These are phyloP conservation scores for Tulasnella sp. DNA, from an alignment of 768 basidiomycete genomes.

Conservation along the genomic window DNA sequence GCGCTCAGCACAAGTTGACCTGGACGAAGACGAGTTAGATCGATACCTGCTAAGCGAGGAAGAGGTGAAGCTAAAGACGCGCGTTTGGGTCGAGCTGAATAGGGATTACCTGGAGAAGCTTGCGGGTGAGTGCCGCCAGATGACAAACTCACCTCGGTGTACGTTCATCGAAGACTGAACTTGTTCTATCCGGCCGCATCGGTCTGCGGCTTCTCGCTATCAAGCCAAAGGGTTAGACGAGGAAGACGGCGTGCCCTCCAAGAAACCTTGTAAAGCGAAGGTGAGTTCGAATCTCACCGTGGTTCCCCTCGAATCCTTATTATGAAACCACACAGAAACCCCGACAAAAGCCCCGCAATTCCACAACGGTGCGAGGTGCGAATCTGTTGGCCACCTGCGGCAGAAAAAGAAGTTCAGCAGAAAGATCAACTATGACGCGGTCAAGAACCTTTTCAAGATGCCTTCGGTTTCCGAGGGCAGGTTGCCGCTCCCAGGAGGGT, in stretches of 20 bases:
- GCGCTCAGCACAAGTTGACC: constrained; percentile 20
- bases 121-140: constrained; percentile 44
- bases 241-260: constrained; percentile 30
- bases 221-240: constrained; percentile 57
- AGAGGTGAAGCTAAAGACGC: constrained; percentile 75
- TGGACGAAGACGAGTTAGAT: constrained; percentile 89
- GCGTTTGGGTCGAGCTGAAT: constrained; percentile 91
- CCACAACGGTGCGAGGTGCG: constrained; percentile 56
- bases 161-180: background rate
- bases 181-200: background rate
- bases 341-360: constrained; percentile 64
- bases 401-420: constrained; percentile 77
- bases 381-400: constrained; percentile 62
- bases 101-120: constrained; percentile 79
- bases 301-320: background rate
- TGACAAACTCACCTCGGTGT: background rate
- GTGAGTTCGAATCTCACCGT: constrained; percentile 24
- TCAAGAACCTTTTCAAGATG: constrained; percentile 55
- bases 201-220: constrained; percentile 16
- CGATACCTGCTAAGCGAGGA: constrained; percentile 58
- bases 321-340: constrained; percentile 40
- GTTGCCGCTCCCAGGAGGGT: background rate
- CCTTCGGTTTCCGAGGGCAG: background rate
- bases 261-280: constrained; percentile 34
- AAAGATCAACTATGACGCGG: constrained; percentile 85